Evolutionary conservation across 768 basidiomycete species (phyloP), one percentile per base, ranked within the genome.

Genomic region (Boletus subcaerulescens): DNA sequence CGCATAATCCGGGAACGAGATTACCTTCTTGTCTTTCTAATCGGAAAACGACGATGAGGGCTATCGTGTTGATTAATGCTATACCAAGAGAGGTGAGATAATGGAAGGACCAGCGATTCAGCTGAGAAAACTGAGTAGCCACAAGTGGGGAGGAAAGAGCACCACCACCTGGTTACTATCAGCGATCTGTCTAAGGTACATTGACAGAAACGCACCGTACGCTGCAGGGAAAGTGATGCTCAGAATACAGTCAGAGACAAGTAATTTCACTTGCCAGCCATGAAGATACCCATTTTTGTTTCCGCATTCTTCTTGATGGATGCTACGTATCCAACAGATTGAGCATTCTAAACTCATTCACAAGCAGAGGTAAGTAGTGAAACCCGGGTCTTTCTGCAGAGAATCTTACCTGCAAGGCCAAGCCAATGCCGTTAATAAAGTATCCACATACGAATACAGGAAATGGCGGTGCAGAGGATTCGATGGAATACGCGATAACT

Each of bases 291-390:
- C 84, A 91, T 88, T 35, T 35, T 35, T 13, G 12, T 35, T 35
- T 35, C 33, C 14, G 33, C 66, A 43, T 83, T 78, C n/a, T 77
- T 70, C 56, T 77, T 77, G 8, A 88, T 69, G 42, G 73, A 77
- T 4, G 84, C 86, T 14, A 35, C 33, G 33, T 13, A 91, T 9
- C 83, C 85, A 61, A 87, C 87, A 1, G 86, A 79, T 70, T 87
- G 33, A 5, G 33, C 33, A 56, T 89, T 84, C 83, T 88, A 59
- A 14, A 57, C 12, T 20, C 46, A 22, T 46, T 22, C 32, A 13
- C 14, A 33, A 14, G 33, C 33, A 14, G 33, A 35, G 33, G 33
- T 35, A 35, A 35, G 33, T 35, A 14, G 14, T 35, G 33, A 35
- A 35, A 35, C 11, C 13, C 32, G 32, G 11, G 0, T 11, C 33